A percentile compares a stretch with the other conserved stretches of the same genome.
Evolutionary conservation across 805 yeast genomes (phyloP).

Genomic region (Metschnikowia borealis): DNA sequence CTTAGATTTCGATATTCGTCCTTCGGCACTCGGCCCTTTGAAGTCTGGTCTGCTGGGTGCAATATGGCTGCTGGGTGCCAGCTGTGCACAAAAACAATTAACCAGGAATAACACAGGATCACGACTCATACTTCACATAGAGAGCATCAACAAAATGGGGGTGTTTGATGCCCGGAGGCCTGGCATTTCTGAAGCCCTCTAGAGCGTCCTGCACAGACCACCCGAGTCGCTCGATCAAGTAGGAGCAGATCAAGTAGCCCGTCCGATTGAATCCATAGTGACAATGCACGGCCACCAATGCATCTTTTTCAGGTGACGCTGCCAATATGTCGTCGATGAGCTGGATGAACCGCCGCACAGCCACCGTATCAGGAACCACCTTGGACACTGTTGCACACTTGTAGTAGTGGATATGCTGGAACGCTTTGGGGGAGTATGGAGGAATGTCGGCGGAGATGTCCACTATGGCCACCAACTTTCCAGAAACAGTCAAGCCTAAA

Average conservation of each 20-base stretch:
- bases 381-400: conserved; percentile 78
- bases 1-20: too few relatives aligned
- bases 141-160: conserved; percentile 73
- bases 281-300: conserved; percentile 65
- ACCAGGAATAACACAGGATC: too few relatives aligned
- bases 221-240: conserved; percentile 55
- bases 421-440: conserved; percentile 61
- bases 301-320: conserved; percentile 19
- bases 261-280: conserved; percentile 82
- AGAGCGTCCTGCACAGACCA: conserved; percentile 63
- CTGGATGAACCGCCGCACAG: conserved; percentile 53
- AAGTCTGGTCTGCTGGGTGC: too few relatives aligned
- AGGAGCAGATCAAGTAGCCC: conserved; percentile 69
- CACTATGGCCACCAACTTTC: conserved; percentile 51
- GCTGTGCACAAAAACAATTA: too few relatives aligned
- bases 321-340: conserved; percentile 46
- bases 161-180: conserved; percentile 72
- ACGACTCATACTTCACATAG: conserved; percentile 54
- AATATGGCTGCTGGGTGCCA: too few relatives aligned
- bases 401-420: conserved; percentile 52
- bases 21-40: too few relatives aligned
- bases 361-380: conserved; percentile 62
- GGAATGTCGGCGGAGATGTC: conserved; percentile 71
- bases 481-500: conserved; percentile 12
- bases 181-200: conserved; percentile 51